Percentiles rank a stretch among this genome's conserved stretches.
Conservation (phyloP, 768 basidiomycete species). For the Panus rudis region DNA sequence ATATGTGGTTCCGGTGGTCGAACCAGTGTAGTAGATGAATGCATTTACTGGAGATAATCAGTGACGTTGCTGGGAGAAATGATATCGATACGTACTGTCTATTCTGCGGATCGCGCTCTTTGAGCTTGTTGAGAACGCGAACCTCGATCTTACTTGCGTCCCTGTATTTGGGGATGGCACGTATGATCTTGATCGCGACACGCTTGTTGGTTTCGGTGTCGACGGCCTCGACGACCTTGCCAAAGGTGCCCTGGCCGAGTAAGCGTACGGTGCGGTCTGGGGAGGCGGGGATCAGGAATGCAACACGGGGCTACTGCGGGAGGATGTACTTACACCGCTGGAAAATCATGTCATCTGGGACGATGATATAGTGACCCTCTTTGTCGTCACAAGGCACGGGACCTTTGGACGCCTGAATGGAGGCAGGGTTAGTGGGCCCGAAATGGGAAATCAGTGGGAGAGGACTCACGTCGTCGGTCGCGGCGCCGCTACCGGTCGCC, state of each 20-base stretch:
- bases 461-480: constrained; percentile 59
- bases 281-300: constrained; percentile 2
- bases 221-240: constrained; percentile 93
- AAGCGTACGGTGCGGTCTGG: constrained; percentile 87
- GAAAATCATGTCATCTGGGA: constrained; percentile 82
- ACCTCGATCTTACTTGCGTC: constrained; percentile 99
- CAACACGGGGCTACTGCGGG: constrained; percentile 2
- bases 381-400: constrained; percentile 87
- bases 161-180: constrained; percentile 96
- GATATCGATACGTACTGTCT: constrained; percentile 56
- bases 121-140: constrained; percentile 86
- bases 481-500: constrained; percentile 57
- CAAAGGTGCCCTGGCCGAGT: constrained; percentile 96
- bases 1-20: constrained; percentile 96
- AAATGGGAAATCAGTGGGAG: constrained; percentile 11
- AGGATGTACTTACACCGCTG: constrained; percentile 59
- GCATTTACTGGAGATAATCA: constrained; percentile 67
- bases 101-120: constrained; percentile 82
- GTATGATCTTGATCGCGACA: constrained; percentile 98
- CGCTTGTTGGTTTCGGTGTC: constrained; percentile 67
- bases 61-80: constrained; percentile 11
- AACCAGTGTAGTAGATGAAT: constrained; percentile 94
- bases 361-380: constrained; percentile 97
- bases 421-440: constrained; percentile 20
- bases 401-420: constrained; percentile 53